phyloP scores from a whole-genome alignment of 257 asterid species.

The Linaria vulgaris region DNA sequence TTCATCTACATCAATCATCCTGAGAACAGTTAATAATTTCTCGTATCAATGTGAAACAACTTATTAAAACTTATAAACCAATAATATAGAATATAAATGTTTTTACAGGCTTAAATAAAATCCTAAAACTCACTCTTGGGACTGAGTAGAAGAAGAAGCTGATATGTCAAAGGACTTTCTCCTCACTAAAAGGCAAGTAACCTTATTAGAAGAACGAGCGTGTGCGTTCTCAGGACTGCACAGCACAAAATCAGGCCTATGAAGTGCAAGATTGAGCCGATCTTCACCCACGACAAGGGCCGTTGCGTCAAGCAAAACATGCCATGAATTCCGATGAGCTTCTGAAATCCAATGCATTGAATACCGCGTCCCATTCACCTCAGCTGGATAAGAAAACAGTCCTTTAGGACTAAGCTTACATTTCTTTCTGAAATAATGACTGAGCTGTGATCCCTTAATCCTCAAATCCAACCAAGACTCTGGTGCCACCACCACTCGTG shows the following conservation, averaged over 20 bases:
- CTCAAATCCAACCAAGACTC: slow-evolving; percentile 81
- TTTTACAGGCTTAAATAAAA: slow-evolving; percentile 22
- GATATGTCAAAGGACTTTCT: slow-evolving; percentile 61
- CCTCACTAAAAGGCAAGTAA: slow-evolving; percentile 78
- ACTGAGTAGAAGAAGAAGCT: slow-evolving; percentile 31
- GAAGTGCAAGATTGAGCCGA: slow-evolving; percentile 57
- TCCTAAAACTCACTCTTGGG: slow-evolving; percentile 20
- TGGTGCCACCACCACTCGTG: slow-evolving; percentile 68
- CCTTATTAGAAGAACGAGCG: slow-evolving; percentile 58
- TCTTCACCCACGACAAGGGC: slow-evolving; percentile 55
- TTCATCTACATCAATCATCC: too few species aligned
- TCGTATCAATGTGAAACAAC: not conserved
- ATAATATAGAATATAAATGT: slow-evolving; percentile 2
- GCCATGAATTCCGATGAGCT: slow-evolving; percentile 82
- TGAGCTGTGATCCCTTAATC: slow-evolving; percentile 82
- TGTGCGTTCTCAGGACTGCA: slow-evolving; percentile 57
- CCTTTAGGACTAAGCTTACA: slow-evolving; percentile 75
- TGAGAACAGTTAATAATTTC: slow-evolving; percentile 9
- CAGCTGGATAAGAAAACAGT: slow-evolving; percentile 64
- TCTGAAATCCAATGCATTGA: slow-evolving; percentile 92
- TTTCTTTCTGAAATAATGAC: slow-evolving; percentile 79
- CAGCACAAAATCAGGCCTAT: slow-evolving; percentile 73
- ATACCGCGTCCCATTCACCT: slow-evolving; percentile 49
- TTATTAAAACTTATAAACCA: not conserved
- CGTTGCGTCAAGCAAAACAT: slow-evolving; percentile 73